These are phyloP conservation scores for Alternaria arborescens DNA, from an alignment of 2,329 filamentous ascomycete genomes.

Conservation along the genomic window DNA sequence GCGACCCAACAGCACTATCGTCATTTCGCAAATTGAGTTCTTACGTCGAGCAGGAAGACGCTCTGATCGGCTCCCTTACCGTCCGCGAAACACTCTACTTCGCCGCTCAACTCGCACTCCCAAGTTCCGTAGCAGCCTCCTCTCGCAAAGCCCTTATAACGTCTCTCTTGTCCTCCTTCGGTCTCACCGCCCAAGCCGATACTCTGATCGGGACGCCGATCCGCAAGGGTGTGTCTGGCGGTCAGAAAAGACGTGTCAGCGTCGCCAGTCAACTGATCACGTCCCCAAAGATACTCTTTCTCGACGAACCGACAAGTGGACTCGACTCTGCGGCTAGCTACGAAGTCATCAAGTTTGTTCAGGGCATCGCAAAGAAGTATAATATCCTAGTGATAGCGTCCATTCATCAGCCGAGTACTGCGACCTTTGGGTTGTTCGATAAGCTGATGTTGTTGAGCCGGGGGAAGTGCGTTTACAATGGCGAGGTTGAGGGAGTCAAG, in stretches of 20 bases:
- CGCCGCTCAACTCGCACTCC: conserved; percentile 72
- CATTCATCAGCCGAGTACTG: conserved; percentile 85
- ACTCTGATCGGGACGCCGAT: conserved; percentile 83
- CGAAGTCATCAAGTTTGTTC: conserved; percentile 79
- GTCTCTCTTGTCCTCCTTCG: conserved; percentile 74
- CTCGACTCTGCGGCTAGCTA: conserved; percentile 79
- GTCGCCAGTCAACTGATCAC: conserved; percentile 85
- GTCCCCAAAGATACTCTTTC: conserved; percentile 79
- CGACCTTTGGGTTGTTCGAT: conserved; percentile 82
- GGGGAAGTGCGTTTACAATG: conserved; percentile 78
- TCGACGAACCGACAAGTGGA: conserved; percentile 86
- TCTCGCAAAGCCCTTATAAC: conserved; percentile 71
- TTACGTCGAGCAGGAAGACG: conserved; percentile 90
- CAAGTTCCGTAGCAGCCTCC: conserved; percentile 60
- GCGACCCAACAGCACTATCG: conserved; percentile 60
- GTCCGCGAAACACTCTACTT: conserved; percentile 82
- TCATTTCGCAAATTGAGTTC: conserved; percentile 72
- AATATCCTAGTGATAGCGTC: conserved; percentile 80
- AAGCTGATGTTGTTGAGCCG: conserved; percentile 76
- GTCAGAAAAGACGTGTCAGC: conserved; percentile 82
- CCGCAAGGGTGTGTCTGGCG: conserved; percentile 82
- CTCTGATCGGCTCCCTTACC: conserved; percentile 80
- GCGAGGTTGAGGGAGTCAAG: conserved; percentile 65
- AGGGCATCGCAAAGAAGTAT: conserved; percentile 70
- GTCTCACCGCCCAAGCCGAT: conserved; percentile 72